Conservation (phyloP, 2,329 filamentous ascomycete species). For the Claviceps capensis region DNA sequence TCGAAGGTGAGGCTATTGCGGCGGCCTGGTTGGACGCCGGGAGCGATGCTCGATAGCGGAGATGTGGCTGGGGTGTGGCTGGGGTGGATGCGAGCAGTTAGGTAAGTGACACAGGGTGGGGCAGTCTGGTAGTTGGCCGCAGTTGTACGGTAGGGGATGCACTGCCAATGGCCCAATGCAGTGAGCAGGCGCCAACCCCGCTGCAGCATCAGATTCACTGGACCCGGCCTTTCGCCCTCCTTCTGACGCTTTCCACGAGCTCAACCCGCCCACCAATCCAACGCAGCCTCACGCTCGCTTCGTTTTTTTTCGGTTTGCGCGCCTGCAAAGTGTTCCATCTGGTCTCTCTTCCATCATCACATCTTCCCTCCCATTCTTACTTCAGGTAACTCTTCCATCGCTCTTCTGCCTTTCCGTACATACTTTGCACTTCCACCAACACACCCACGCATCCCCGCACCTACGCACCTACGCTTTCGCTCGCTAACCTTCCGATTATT, state of each 20-base stretch:
- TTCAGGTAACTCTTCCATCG: background rate
- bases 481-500: background rate
- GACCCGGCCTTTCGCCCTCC: constrained; percentile 3
- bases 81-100: background rate
- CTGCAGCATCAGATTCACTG: background rate
- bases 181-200: background rate
- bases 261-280: constrained; percentile 2
- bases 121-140: background rate
- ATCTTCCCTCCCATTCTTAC: background rate
- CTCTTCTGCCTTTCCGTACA: background rate
- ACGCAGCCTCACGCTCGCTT: background rate
- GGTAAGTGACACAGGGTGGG: background rate
- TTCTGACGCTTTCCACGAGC: constrained; percentile 8
- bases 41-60: background rate
- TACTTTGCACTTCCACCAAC: background rate
- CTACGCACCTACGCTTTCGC: background rate
- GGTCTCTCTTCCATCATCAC: background rate
- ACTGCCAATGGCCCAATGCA: background rate
- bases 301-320: background rate
- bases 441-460: too few species aligned
- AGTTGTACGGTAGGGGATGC: background rate
- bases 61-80: background rate
- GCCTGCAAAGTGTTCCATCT: background rate
- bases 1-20: background rate
- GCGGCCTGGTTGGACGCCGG: background rate